Evolutionary conservation across 1,139 yeast species (phyloP).

Genomic region (Sugiyamaella xylanicola): DNA sequence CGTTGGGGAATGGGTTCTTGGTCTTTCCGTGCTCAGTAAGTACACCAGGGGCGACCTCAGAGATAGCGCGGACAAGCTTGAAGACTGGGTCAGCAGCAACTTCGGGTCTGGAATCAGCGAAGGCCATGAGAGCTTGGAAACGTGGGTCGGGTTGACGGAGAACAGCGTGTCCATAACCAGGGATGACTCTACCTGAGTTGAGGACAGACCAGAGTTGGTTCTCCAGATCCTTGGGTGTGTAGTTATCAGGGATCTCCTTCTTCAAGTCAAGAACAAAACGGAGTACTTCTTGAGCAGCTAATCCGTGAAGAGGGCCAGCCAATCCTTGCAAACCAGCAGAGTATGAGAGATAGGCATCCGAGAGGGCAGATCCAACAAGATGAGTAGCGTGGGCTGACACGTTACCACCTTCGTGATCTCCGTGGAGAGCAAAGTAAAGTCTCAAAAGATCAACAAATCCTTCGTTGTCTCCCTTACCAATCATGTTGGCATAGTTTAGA

Average conservation of each 20-base stretch:
- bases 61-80: constrained; percentile 66
- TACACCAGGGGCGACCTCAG: constrained; percentile 95
- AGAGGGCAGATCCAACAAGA: constrained; percentile 92
- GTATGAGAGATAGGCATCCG: constrained; percentile 89
- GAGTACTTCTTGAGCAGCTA: constrained; percentile 97
- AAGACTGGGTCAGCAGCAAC: constrained; percentile 51
- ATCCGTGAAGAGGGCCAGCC: constrained; percentile 98
- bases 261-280: constrained; percentile 88
- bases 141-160: constrained; percentile 97
- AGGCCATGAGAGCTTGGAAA: constrained; percentile 95
- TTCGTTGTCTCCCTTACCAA: constrained; percentile 77
- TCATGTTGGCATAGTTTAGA: constrained; percentile 80
- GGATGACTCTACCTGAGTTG: constrained; percentile 91
- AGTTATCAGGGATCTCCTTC: constrained; percentile 70
- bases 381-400: constrained; percentile 98
- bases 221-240: constrained; percentile 69
- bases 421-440: constrained; percentile 90
- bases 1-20: constrained; percentile 99
- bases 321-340: constrained; percentile 96
- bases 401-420: constrained; percentile 98
- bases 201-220: constrained; percentile 89
- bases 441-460: constrained; percentile 91
- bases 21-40: constrained; percentile 97
- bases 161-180: constrained; percentile 98
- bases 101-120: constrained; percentile 55